Conservation (phyloP, 805 yeast genomes). For the Saccharomycopsis javanensis region DNA sequence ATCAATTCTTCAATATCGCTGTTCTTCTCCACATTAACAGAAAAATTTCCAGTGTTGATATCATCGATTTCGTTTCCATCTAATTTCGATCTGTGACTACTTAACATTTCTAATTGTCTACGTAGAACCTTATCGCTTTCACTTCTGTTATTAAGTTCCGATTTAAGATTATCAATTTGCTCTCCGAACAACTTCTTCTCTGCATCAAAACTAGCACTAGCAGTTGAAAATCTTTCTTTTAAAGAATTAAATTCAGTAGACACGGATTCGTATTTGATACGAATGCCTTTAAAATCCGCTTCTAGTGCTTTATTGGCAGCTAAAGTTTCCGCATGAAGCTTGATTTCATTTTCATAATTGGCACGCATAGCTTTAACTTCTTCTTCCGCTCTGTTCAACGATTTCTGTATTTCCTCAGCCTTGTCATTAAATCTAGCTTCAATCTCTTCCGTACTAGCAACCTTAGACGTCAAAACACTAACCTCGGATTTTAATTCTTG, state of each 20-base stretch:
- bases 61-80: slow-evolving; percentile 21
- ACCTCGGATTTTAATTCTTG: slow-evolving; percentile 20
- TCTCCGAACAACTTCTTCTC: slow-evolving; percentile 36
- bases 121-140: slow-evolving; percentile 57
- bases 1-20: slow-evolving; percentile 44
- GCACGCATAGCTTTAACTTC: slow-evolving; percentile 32
- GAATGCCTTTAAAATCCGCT: slow-evolving; percentile 24
- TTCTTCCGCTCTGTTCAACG: slow-evolving; percentile 30
- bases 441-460: slow-evolving; percentile 20
- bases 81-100: slow-evolving; percentile 17
- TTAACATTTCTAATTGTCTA: slow-evolving; percentile 49
- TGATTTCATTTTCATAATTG: slow-evolving; percentile 47
- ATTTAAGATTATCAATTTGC: slow-evolving; percentile 33
- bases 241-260: slow-evolving; percentile 2
- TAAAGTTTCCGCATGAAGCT: slow-evolving; percentile 43
- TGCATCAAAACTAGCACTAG: slow-evolving; percentile 37
- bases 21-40: slow-evolving; percentile 19
- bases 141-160: slow-evolving; percentile 29
- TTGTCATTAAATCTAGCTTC: slow-evolving; percentile 27
- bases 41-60: slow-evolving; percentile 19
- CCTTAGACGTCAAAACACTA: slow-evolving; percentile 5
- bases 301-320: slow-evolving; percentile 33
- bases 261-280: slow-evolving; percentile 26
- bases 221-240: slow-evolving; percentile 26
- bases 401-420: slow-evolving; percentile 26